Conservation (phyloP, 495 filamentous ascomycete species). For the Xylaria scruposa region DNA sequence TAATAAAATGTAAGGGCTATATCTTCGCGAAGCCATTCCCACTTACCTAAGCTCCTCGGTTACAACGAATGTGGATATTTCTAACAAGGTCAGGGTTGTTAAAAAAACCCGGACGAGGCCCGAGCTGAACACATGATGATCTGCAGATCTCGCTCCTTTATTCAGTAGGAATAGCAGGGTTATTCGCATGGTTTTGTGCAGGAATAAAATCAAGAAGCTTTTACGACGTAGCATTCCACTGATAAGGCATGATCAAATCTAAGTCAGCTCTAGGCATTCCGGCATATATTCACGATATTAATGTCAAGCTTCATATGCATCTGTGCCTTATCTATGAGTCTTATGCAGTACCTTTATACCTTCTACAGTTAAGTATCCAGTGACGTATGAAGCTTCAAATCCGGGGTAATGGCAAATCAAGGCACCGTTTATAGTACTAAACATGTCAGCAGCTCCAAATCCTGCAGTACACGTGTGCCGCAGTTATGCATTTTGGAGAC, state of each 20-base stretch:
- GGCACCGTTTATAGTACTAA: not conserved
- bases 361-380: not conserved
- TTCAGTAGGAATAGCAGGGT: not conserved
- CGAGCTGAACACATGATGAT: constrained; percentile 16
- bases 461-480: not conserved
- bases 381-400: constrained; percentile 9
- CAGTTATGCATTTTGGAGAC: not conserved
- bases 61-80: not conserved
- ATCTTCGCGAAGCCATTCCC: constrained; percentile 4
- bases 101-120: not conserved
- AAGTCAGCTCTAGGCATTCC: not conserved
- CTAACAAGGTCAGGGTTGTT: not conserved
- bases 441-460: too few relatives aligned
- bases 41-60: constrained; percentile 1
- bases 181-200: constrained; percentile 6
- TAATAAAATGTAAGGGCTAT: not conserved
- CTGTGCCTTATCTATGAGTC: not conserved
- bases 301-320: not conserved
- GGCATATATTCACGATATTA: not conserved
- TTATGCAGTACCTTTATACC: not conserved
- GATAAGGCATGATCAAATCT: not conserved
- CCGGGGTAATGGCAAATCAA: not conserved
- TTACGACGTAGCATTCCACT: not conserved
- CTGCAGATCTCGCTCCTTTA: not conserved
- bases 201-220: not conserved